A percentile compares a stretch with the other conserved stretches of the same genome.
Evolutionary conservation across 169 alveolate species (phyloP).

Genomic region (Pseudocohnilembus persalinus): DNA sequence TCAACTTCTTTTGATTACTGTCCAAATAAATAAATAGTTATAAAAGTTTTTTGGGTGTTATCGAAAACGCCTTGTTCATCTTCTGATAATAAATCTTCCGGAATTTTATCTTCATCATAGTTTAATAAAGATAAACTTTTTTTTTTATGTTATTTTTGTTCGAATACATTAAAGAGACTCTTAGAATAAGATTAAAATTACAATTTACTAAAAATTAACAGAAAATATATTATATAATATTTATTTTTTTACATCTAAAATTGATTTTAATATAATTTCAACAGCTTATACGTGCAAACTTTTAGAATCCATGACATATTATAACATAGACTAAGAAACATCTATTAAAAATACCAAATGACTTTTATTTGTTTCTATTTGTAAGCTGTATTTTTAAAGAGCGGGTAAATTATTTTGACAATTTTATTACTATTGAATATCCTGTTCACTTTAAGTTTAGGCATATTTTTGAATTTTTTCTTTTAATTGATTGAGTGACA

Average conservation of each 20-base stretch:
- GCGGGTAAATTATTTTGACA: not conserved
- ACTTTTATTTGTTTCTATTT: conserved; percentile 11
- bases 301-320: not conserved
- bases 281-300: not conserved
- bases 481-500: not conserved
- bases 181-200: not conserved
- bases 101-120: not conserved
- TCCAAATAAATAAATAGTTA: conserved; percentile 19
- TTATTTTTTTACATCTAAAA: conserved; percentile 12
- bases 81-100: no score
- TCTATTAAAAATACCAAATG: conserved; percentile 24
- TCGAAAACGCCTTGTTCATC: not conserved
- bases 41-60: conserved; percentile 3
- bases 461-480: not conserved
- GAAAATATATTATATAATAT: not conserved
- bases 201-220: not conserved
- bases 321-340: conserved; percentile 18
- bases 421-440: not conserved
- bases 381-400: not conserved
- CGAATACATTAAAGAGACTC: not conserved
- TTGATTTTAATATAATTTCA: conserved; percentile 23
- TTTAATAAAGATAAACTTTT: not conserved
- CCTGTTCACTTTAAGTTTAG: not conserved
- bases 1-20: not conserved
- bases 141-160: not conserved